Evolutionary conservation across 1,284 basidiomycete genomes (phyloP).

Genomic region (Porogramme epimiltina): DNA sequence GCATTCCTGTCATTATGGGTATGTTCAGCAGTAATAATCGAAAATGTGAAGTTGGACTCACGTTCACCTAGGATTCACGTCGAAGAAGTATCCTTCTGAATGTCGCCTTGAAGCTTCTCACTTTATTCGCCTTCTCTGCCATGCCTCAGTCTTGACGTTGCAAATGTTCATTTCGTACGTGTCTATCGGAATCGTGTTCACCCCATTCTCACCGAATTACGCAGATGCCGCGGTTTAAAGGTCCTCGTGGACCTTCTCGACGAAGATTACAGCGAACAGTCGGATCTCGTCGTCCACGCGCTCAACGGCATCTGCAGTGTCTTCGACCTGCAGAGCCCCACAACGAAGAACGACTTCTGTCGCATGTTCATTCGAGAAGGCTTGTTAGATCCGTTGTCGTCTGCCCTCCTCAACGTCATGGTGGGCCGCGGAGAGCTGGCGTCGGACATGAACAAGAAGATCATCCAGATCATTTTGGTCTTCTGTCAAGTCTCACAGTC

Average conservation of each 20-base stretch:
- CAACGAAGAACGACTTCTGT: conserved; percentile 97
- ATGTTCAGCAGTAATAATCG: conserved; percentile 24
- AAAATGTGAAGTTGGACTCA: background rate
- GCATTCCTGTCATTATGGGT: conserved; percentile 93
- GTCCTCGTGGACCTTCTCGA: conserved; percentile 95
- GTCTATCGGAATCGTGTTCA: background rate
- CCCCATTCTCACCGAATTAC: background rate
- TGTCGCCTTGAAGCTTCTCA: conserved; percentile 94
- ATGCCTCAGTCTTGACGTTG: conserved; percentile 89
- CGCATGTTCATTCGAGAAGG: conserved; percentile 98
- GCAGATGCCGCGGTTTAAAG: conserved; percentile 89
- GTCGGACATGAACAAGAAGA: conserved; percentile 82
- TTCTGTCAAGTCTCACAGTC: conserved; percentile 96
- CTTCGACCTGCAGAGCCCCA: conserved; percentile 93
- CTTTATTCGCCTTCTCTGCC: conserved; percentile 91
- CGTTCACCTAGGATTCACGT: conserved; percentile 72
- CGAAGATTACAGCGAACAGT: conserved; percentile 91
- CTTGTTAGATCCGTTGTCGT: conserved; percentile 88
- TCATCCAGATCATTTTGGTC: conserved; percentile 88
- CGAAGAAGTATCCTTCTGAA: conserved; percentile 92
- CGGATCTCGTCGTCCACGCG: conserved; percentile 91
- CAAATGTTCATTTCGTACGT: conserved; percentile 97
- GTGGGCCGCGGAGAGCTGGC: conserved; percentile 68
- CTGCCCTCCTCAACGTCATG: conserved; percentile 88
- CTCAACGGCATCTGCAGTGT: conserved; percentile 94